Conservation (phyloP, 2,329 filamentous ascomycete species). For the Coniochaeta hoffmannii region DNA sequence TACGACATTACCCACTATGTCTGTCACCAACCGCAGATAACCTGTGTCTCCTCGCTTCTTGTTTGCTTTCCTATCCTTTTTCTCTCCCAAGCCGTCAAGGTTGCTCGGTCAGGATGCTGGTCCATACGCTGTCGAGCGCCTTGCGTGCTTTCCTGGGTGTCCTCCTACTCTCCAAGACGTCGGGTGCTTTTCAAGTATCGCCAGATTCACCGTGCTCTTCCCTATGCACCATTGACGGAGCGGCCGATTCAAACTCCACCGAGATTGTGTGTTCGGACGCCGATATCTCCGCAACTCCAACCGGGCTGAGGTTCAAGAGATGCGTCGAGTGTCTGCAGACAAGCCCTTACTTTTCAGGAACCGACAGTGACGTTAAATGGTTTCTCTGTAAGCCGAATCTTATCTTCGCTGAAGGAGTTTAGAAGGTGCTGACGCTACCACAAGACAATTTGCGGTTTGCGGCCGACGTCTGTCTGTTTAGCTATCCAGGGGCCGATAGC, state of each 20-base stretch:
- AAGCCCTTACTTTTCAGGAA: neutral
- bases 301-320: neutral
- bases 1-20: neutral
- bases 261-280: slow-evolving; percentile 2
- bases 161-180: neutral
- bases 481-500: neutral
- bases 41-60: neutral
- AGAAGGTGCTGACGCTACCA: neutral
- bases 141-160: neutral
- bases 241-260: neutral
- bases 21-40: slow-evolving; percentile 1
- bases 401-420: too few species aligned
- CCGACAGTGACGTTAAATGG: neutral
- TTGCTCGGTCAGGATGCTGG: neutral
- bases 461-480: neutral
- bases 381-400: neutral
- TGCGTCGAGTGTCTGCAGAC: neutral
- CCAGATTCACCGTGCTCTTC: neutral
- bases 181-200: neutral
- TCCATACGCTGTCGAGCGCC: neutral
- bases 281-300: neutral
- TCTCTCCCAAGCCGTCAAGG: neutral
- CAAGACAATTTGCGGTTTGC: slow-evolving; percentile 3
- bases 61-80: neutral
- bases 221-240: neutral